Percentiles rank a stretch among this genome's conserved stretches.
phyloP scores from a whole-genome alignment of 1,284 basidiomycete species.

The Tetrapyrgos nigripes region DNA sequence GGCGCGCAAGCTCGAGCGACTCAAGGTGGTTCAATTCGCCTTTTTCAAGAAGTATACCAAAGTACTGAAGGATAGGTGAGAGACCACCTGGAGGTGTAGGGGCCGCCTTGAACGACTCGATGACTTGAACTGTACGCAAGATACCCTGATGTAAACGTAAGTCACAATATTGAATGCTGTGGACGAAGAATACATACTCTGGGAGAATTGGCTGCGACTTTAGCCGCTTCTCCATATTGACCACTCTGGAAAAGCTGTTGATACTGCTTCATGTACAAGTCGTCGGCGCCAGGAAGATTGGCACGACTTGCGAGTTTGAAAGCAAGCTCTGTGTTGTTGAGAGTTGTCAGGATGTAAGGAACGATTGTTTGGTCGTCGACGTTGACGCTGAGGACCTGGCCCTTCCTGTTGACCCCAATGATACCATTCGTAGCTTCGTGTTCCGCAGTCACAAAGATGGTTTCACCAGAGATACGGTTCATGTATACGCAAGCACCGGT shows the following conservation, averaged over 20 bases:
- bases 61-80: slow-evolving; percentile 98
- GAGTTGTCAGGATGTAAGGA: slow-evolving; percentile 91
- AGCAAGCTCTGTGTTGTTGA: slow-evolving; percentile 98
- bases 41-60: slow-evolving; percentile 97
- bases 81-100: slow-evolving; percentile 91
- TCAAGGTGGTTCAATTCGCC: slow-evolving; percentile 98
- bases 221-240: slow-evolving; percentile 96
- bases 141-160: slow-evolving; percentile 71
- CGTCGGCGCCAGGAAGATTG: slow-evolving; percentile 98
- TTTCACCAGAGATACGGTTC: slow-evolving; percentile 99
- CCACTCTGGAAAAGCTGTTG: slow-evolving; percentile 91
- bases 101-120: slow-evolving; percentile 97
- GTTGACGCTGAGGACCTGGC: slow-evolving; percentile 96
- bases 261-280: slow-evolving; percentile 96
- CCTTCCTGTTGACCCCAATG: slow-evolving; percentile 99
- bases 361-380: slow-evolving; percentile 97
- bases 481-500: slow-evolving; percentile 99
- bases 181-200: slow-evolving; percentile 57
- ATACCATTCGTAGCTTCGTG: slow-evolving; percentile 96
- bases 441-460: slow-evolving; percentile 98
- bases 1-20: slow-evolving; percentile 94
- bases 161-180: slow-evolving; percentile 3
- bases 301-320: slow-evolving; percentile 98
- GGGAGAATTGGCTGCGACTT: slow-evolving; percentile 97
- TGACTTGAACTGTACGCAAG: slow-evolving; percentile 93